Evolutionary conservation across 441 rosid genomes (phyloP), one percentile per base, ranked within the genome.

Genomic region (Cnidoscolus chayamansa): DNA sequence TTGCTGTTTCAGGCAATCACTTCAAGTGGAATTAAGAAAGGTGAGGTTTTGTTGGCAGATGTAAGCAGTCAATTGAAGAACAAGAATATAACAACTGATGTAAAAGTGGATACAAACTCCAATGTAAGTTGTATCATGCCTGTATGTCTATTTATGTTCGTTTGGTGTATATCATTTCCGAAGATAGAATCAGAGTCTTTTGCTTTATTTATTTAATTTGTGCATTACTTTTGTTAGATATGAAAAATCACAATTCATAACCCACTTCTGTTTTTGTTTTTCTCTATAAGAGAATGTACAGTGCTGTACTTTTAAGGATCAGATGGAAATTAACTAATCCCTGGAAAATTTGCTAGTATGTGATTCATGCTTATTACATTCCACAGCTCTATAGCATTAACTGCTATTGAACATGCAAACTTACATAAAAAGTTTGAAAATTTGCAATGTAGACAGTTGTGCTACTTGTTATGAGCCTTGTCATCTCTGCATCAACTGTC

Each of bases 1-100:
- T 69, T 72, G 62, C 1, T 55, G 10, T 80, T 66, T 60, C 86
- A 92, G 99, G 92, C 94, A 0, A 84, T 95, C 78, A 93, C 98
- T 47, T 83, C 97, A 5, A 81, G 72, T 7, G 99, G 95, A 68
- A 76, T 79, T 58, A 95, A 84, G 89, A 93, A 93, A 78, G 98
- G 96, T 65, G 90, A 86, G 35, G 48, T 82, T 32, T 82, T 87
- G 76, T 75, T 91, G 81, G 98, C 88, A 1, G 98, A 95, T 81
- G 89, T 88, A 43, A 82, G 81, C 85, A 77, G 76, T 71, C 86
- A 88, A 75, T 74, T 83, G 67, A 84, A 86, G 86, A 88, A 84
- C 80, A 84, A 86, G 78, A 84, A 86, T 70, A 82, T 87, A 78
- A 86, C 89, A 11, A 83, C 89, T 30, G 89, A 88, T 81, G 76